phyloP scores from a whole-genome alignment of 306 rosid genomes.

The Datisca glomerata region DNA sequence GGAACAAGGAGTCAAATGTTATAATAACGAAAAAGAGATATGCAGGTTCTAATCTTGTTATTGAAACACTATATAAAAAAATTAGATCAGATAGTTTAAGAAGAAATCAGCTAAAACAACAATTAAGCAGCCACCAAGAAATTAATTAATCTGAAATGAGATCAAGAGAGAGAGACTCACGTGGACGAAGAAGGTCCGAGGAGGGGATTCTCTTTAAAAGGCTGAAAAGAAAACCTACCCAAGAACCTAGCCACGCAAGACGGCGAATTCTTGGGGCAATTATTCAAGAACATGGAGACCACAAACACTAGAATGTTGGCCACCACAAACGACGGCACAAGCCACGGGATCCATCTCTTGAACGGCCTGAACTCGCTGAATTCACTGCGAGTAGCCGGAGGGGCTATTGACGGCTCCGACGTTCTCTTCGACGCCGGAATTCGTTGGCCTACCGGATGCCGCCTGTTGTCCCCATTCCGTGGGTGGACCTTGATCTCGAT shows the following conservation, averaged over 20 bases:
- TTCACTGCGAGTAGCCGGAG: not conserved
- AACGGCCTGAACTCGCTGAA: not conserved
- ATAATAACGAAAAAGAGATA: too few relatives aligned
- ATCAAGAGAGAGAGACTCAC: slow-evolving; percentile 8
- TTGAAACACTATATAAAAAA: too few relatives aligned
- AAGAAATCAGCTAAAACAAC: too few relatives aligned
- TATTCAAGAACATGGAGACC: slow-evolving; percentile 11
- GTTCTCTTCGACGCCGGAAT: not conserved
- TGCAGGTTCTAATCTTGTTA: too few relatives aligned
- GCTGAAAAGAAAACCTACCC: slow-evolving; percentile 17
- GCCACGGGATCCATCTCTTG: slow-evolving; percentile 11
- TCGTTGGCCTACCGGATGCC: not conserved
- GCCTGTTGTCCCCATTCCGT: not conserved
- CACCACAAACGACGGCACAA: slow-evolving; percentile 13
- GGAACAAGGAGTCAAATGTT: too few relatives aligned
- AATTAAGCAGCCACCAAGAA: too few relatives aligned
- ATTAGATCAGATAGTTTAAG: too few relatives aligned
- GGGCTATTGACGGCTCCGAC: not conserved
- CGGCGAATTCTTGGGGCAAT: slow-evolving; percentile 13
- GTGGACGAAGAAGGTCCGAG: slow-evolving; percentile 14
- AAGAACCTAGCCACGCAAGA: slow-evolving; percentile 9
- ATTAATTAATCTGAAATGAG: too few relatives aligned
- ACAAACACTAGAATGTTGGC: slow-evolving; percentile 4
- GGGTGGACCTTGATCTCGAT: slow-evolving; percentile 9
- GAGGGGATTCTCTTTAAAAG: slow-evolving; percentile 12